Conservation (phyloP, 371 early-diverging fungal genomes). For the Lichtheimia ornata region DNA sequence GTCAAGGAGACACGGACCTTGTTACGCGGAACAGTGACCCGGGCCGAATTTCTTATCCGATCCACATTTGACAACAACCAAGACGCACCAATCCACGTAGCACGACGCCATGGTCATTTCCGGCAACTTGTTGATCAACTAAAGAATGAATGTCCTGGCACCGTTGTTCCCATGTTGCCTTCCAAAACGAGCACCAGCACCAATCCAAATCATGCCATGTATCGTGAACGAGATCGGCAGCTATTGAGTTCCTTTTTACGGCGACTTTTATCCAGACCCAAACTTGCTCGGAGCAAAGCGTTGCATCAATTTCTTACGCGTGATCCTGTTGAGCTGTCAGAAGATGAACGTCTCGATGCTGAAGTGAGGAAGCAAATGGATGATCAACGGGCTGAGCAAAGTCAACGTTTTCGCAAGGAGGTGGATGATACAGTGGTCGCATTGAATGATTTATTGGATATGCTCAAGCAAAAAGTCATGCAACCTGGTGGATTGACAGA, state of each 20-base stretch:
- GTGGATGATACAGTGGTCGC: slow-evolving; percentile 56
- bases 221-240: slow-evolving; percentile 61
- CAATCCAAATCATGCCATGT: slow-evolving; percentile 6
- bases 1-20: slow-evolving; percentile 17
- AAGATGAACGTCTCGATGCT: slow-evolving; percentile 46
- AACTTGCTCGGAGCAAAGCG: slow-evolving; percentile 33
- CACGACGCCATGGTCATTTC: slow-evolving; percentile 45
- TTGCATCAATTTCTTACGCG: slow-evolving; percentile 52
- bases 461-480: slow-evolving; percentile 55
- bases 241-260: slow-evolving; percentile 51
- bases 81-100: slow-evolving; percentile 22
- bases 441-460: slow-evolving; percentile 49
- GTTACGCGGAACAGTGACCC: slow-evolving; percentile 20
- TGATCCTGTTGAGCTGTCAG: slow-evolving; percentile 42
- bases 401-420: slow-evolving; percentile 44
- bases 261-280: slow-evolving; percentile 38
- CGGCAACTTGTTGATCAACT: slow-evolving; percentile 38
- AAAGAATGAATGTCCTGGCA: slow-evolving; percentile 28
- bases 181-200: slow-evolving; percentile 4
- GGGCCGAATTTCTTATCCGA: slow-evolving; percentile 41
- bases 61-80: slow-evolving; percentile 18
- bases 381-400: slow-evolving; percentile 45
- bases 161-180: slow-evolving; percentile 35
- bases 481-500: slow-evolving; percentile 53
- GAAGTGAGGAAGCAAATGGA: slow-evolving; percentile 40